Evolutionary conservation across 2,329 filamentous ascomycete genomes (phyloP), one percentile per base, ranked within the genome.

Genomic region (Coniella vitis): DNA sequence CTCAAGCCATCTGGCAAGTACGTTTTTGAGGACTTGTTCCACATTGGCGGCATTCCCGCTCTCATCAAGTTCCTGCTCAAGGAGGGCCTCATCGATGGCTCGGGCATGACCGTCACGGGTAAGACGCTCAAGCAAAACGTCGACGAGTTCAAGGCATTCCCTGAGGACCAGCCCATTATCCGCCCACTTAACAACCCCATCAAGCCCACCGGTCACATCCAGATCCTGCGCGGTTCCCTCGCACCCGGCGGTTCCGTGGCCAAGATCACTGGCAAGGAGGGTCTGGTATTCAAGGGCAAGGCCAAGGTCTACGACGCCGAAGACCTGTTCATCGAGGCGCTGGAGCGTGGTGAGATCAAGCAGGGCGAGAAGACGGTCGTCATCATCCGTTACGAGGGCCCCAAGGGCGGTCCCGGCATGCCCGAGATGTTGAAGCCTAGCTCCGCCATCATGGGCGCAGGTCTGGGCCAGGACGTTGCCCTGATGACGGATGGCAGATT

Each of bases 241-340:
- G 89, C 90, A 1, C 90, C 90, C 2, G 85, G 84, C 9, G 90
- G 90, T 43, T 87, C 87, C 1, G 90, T 95, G 10, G 90, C 89
- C 54, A 95, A 95, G 69, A 95, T 95, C 65, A 95, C 90, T 0
- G 90, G 90, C 43, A 95, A 95, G 70, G 90, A 95, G 68, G 90
- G 90, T n/a, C 77, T 88, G 14, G 74, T 71, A 10, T 95, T 95
- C 67, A 82, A 76, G 12, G 90, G 90, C 51, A 87, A 83, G 62
- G 90, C 90, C 4, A 78, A 81, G 37, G 87, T 90, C 55, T 95
- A 90, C 65, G 77, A 95, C 67, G 87, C 89, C 56, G 90, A 96
- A 68, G 76, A 83, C 58, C 78, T 84, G 60, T 85, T 95, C 58
- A 87, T 94, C 63, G 71, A 76, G 22, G 87, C 89, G 0, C 75